Conservation (phyloP, 2,329 filamentous ascomycete genomes). For the Hypoxylon sp. region DNA sequence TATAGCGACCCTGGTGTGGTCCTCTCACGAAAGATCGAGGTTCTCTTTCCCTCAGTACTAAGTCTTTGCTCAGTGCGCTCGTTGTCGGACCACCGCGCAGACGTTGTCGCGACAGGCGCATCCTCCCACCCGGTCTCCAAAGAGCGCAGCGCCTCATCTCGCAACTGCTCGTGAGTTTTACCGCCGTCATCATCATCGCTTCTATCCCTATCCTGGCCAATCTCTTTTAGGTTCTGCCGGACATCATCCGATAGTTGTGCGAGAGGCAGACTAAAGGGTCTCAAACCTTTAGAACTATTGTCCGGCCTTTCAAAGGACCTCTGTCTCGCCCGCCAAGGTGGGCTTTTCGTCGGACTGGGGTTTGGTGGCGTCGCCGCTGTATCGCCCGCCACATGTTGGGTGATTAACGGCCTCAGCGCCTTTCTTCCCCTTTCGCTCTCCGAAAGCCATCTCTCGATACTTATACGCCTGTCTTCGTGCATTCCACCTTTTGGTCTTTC, state of each 20-base stretch:
- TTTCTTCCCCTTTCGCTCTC: conserved; percentile 34
- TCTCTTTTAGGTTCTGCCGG: conserved; percentile 20
- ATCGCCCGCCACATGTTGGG: conserved; percentile 6
- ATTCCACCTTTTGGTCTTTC: neutral
- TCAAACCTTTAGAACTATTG: conserved; percentile 31
- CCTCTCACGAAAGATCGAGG: conserved; percentile 41
- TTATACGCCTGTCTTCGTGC: conserved; percentile 7
- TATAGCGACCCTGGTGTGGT: conserved; percentile 44
- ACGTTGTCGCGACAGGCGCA: neutral
- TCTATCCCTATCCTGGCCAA: conserved; percentile 7
- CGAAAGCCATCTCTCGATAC: conserved; percentile 35
- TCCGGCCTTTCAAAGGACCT: conserved; percentile 31
- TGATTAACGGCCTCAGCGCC: conserved; percentile 10
- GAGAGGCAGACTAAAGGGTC: conserved; percentile 41
- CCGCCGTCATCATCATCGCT: neutral
- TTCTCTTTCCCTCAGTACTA: conserved; percentile 29
- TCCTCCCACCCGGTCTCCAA: conserved; percentile 34
- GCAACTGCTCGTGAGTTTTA: conserved; percentile 19
- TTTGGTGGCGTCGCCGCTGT: neutral
- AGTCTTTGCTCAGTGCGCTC: conserved; percentile 10
- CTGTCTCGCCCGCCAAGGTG: conserved; percentile 34
- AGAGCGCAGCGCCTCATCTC: conserved; percentile 32
- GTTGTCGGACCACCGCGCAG: neutral
- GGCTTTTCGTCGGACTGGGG: conserved; percentile 15
- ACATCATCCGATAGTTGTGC: conserved; percentile 31